Conservation (phyloP, 345 rosid species). For the Durio zibethinus region DNA sequence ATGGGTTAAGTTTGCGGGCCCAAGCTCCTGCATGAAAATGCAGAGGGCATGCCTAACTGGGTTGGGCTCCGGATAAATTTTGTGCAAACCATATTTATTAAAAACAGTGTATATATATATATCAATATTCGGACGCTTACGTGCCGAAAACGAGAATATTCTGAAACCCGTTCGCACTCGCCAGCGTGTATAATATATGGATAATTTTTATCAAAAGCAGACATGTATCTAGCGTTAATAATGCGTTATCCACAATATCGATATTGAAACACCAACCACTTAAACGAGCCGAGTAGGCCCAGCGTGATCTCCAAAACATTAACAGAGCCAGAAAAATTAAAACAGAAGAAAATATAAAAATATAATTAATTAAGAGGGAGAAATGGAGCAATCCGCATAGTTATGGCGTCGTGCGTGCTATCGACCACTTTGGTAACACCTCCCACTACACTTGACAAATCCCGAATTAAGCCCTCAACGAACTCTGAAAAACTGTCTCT, state of each 20-base stretch:
- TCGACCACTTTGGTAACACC: background rate
- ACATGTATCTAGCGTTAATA: background rate
- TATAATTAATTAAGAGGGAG: background rate
- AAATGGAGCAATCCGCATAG: background rate
- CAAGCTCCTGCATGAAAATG: background rate
- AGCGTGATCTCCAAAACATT: no score
- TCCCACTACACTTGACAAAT: background rate
- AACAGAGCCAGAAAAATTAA: background rate
- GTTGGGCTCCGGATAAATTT: background rate
- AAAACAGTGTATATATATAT: no score
- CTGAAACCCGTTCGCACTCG: no score
- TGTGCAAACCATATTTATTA: background rate
- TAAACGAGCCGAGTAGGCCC: no score
- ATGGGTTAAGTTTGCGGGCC: background rate
- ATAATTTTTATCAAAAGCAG: no score
- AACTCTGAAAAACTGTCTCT: background rate
- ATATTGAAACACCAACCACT: no score
- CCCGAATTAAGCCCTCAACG: background rate
- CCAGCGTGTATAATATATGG: no score
- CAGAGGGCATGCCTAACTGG: background rate
- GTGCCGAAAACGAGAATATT: no score
- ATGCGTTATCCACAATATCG: no score
- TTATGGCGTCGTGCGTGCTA: background rate
- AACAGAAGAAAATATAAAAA: no score
- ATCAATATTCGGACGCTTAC: no score